Conservation (phyloP, 305 asterid genomes). For the Salvia sclarea region DNA sequence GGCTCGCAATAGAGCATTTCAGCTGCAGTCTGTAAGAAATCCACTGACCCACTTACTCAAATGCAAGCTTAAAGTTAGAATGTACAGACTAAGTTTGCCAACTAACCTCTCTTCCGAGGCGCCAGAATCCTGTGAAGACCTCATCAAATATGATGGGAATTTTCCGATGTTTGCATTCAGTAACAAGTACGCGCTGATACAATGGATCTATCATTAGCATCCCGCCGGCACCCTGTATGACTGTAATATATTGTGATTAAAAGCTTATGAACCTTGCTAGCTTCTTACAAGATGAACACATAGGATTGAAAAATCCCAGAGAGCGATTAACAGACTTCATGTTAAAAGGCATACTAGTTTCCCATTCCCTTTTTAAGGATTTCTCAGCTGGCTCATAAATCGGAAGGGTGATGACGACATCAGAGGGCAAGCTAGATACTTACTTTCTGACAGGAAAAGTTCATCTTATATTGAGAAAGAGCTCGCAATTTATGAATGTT, state of each 20-base stretch:
- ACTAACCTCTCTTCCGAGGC: slow-evolving; percentile 91
- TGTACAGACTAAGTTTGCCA: background rate
- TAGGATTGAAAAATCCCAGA: slow-evolving; percentile 13
- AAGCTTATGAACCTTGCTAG: slow-evolving; percentile 19
- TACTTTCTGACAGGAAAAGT: background rate
- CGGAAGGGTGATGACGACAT: background rate
- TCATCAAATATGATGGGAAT: slow-evolving; percentile 95
- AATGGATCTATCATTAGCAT: slow-evolving; percentile 96
- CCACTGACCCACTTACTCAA: slow-evolving; percentile 10
- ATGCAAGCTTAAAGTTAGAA: slow-evolving; percentile 23
- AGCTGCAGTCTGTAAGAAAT: slow-evolving; percentile 75
- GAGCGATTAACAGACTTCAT: slow-evolving; percentile 19
- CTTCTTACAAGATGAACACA: slow-evolving; percentile 14
- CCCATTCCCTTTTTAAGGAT: background rate
- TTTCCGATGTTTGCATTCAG: slow-evolving; percentile 69
- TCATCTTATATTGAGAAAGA: background rate
- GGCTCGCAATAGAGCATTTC: slow-evolving; percentile 82
- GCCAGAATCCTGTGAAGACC: slow-evolving; percentile 99
- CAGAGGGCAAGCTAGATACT: slow-evolving; percentile 5
- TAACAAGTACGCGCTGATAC: slow-evolving; percentile 83
- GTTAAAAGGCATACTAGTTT: slow-evolving; percentile 1
- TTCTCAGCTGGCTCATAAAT: slow-evolving; percentile 15
- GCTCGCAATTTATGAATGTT: slow-evolving; percentile 16
- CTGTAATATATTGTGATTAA: slow-evolving; percentile 50
- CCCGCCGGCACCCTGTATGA: slow-evolving; percentile 95